Base-by-base conservation (phyloP, 2,329 filamentous ascomycete genomes). In the Diatrype stigma region DNA sequence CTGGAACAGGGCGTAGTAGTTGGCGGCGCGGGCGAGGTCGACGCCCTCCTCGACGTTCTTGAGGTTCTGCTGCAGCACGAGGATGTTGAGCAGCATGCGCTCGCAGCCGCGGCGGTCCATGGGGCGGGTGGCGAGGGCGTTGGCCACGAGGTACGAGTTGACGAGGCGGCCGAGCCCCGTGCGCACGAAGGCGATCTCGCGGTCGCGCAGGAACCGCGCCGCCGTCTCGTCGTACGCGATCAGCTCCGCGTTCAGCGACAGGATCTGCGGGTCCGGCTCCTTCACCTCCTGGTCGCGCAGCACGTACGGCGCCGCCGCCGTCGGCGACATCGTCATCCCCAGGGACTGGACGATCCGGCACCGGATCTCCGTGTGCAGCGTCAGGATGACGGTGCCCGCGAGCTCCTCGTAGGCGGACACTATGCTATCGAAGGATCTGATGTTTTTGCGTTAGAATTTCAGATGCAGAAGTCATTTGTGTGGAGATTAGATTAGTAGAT, bases 51-150 rank as follows among this genome's bases (percentile, higher is more conserved):
- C 90, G 48, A 99, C 86, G 59, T 96, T 96, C 74, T 96, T 96
- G 50, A 99, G 82, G 63, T 96, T 96, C 67, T 99, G 94, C 71
- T 97, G 93, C 47, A 99, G 76, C 38, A 99, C 94, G 22, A 96
- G 79, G 46, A 96, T 90, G 67, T 99, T 96, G 63, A 97, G 82
- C 67, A 91, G 87, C 82, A 99, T 91, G 35, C 91, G 82, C n/a
- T 85, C 84, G 53, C 86, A 89, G 40, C 94, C 94, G 60, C 87
- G 82, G 35, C 73, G 74, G 67, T 99, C 96, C 85, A 99, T 93
- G 7, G 87, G 85, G 46, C 85, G 84, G 42, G 93, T 87, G 64
- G 82, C 80, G 17, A 78, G 74, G 2, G 85, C 83, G 56, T 88
- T 88, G 53, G 84, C 75, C 35, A 96, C 83, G 2, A 97, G 83